Evolutionary conservation across 257 asterid genomes (phyloP).

Genomic region (Hygrophila difformis): DNA sequence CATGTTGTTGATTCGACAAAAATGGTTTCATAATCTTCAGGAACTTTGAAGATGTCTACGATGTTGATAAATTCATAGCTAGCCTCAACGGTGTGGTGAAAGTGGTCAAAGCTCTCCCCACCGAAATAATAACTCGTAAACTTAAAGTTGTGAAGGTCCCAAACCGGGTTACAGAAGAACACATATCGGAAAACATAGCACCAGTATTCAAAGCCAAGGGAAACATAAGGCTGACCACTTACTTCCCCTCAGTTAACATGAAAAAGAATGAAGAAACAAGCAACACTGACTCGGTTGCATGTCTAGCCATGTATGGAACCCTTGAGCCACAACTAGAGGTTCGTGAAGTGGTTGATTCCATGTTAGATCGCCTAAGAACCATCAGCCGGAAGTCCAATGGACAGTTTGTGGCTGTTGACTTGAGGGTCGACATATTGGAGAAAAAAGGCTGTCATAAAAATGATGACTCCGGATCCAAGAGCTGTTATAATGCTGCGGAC

Average conservation of each 20-base stretch:
- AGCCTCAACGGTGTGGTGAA: constrained; percentile 59
- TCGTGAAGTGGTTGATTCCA: constrained; percentile 77
- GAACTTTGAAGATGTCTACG: constrained; percentile 53
- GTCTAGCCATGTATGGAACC: constrained; percentile 90
- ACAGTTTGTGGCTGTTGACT: constrained; percentile 79
- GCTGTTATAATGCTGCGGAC: constrained; percentile 57
- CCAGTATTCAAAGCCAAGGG: constrained; percentile 68
- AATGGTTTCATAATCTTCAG: constrained; percentile 23
- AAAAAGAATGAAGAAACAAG: constrained; percentile 50
- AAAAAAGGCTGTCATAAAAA: constrained; percentile 55
- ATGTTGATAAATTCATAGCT: constrained; percentile 40
- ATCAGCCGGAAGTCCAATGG: constrained; percentile 74
- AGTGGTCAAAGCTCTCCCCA: constrained; percentile 56
- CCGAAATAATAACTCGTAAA: constrained; percentile 45
- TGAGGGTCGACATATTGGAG: constrained; percentile 81
- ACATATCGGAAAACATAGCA: constrained; percentile 58
- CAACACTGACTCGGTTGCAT: constrained; percentile 55
- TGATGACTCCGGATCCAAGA: constrained; percentile 41
- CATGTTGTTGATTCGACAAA: too few relatives aligned
- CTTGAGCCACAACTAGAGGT: constrained; percentile 71
- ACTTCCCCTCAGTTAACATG: constrained; percentile 91
- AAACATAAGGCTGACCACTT: constrained; percentile 70
- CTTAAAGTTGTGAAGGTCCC: constrained; percentile 85
- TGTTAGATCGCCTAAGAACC: constrained; percentile 67
- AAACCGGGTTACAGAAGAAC: constrained; percentile 65